These are phyloP conservation scores for Penicillium sp. DNA, from an alignment of 2,329 filamentous ascomycete species.

Conservation along the genomic window DNA sequence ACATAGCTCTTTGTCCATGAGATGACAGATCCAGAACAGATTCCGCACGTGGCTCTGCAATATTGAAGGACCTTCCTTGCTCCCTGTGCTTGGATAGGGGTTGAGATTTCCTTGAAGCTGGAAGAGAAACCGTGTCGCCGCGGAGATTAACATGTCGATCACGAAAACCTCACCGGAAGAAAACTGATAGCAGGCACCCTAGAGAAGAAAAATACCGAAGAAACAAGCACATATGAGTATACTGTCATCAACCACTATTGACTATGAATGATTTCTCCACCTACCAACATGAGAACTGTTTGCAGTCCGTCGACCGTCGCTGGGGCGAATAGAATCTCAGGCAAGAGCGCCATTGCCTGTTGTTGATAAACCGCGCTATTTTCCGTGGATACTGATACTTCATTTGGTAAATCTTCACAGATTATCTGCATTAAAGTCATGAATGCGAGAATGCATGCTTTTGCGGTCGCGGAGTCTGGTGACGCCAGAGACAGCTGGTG, in stretches of 20 bases:
- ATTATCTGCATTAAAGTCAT: conserved; percentile 34
- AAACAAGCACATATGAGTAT: conserved; percentile 31
- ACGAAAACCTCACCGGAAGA: conserved; percentile 47
- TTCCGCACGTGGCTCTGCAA: conserved; percentile 30
- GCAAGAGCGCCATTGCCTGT: no score
- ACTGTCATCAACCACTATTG: neutral
- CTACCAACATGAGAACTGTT: conserved; percentile 47
- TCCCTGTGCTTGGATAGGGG: conserved; percentile 21
- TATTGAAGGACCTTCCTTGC: conserved; percentile 12
- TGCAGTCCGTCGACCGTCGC: conserved; percentile 44
- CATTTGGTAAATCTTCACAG: conserved; percentile 2
- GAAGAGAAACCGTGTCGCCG: conserved; percentile 48
- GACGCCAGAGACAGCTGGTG: conserved; percentile 16
- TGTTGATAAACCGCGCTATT: no score
- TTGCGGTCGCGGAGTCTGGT: conserved; percentile 33
- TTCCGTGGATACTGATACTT: no score
- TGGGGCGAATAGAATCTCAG: no score
- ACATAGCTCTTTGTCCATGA: conserved; percentile 54
- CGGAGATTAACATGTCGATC: conserved; percentile 42
- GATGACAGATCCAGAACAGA: conserved; percentile 55
- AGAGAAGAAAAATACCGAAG: no score
- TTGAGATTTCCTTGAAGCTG: conserved; percentile 46
- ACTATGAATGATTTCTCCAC: conserved; percentile 16
- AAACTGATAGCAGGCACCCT: conserved; percentile 29
- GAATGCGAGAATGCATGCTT: conserved; percentile 50